Evolutionary conservation across 2,329 filamentous ascomycete genomes (phyloP), one percentile per base, ranked within the genome.

Genomic region (Colletotrichum navitas): DNA sequence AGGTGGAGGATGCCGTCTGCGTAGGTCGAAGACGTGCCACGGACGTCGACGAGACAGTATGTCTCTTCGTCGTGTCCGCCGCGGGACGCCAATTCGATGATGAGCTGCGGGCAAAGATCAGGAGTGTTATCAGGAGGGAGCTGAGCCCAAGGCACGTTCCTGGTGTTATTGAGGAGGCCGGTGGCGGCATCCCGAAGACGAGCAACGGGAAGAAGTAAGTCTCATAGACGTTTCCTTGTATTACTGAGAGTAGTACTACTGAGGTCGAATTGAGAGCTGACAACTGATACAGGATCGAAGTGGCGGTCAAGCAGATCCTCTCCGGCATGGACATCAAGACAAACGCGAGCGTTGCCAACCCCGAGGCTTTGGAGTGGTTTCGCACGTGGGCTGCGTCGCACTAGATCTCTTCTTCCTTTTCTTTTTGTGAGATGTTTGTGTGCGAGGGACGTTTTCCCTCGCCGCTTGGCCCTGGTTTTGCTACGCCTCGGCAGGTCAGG

Each of bases 281-380:
- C 55, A 34, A 24, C 18, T 45, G 1, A 11, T 21, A 39, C 49
- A 93, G 92, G 82, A 94, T 99, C 71, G 95, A 99, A 81, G 94
- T 97, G 59, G 94, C 94, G 0, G 95, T 98, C 7, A 98, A 98
- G 85, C 95, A 98, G 82, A 98, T 98, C 55, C 83, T 99, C 1
- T 97, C 94, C 36, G 95, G 95, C 0, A 84, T 95, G 81, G 89
- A 93, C 63, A 90, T 98, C 74, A 95, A 94, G 85, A 96, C 94
- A 0, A 94, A 94, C 60, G 94, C 95, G 0, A 97, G 94, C 77
- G 95, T 98, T n/a, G 94, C 94, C 5, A 98, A 98, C 80, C 91
- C 93, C 2, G 93, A 92, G 75, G 94, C 95, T 74, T 82, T 99
- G 75, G 92, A 94, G 51, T 98, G 94, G 93, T 98, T 98, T 81